Percentiles rank a stretch among this genome's conserved stretches.
Evolutionary conservation across 1,284 basidiomycete genomes (phyloP).

Genomic region (Mixia osmundae): DNA sequence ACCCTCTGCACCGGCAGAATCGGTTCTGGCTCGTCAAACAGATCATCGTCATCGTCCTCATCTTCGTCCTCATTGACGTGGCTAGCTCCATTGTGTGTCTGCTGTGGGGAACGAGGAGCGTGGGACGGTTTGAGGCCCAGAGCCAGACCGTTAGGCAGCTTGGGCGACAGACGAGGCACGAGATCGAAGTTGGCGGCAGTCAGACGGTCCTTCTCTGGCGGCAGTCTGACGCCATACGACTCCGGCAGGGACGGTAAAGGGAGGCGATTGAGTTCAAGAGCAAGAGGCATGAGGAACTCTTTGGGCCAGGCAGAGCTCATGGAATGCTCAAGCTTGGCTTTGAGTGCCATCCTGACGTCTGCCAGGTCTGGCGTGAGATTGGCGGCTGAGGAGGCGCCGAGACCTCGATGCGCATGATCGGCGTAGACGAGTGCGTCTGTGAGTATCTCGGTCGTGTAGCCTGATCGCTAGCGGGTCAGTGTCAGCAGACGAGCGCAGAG

Average conservation of each 20-base stretch:
- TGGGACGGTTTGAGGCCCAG: no score
- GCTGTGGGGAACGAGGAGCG: no score
- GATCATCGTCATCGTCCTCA: no score
- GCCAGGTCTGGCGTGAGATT: slow-evolving; percentile 43
- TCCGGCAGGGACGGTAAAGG: slow-evolving; percentile 84
- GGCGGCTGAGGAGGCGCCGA: slow-evolving; percentile 4
- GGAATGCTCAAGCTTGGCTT: slow-evolving; percentile 80
- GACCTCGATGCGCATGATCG: slow-evolving; percentile 42
- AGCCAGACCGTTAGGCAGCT: no score
- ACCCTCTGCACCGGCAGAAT: no score
- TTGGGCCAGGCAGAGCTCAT: slow-evolving; percentile 81
- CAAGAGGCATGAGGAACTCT: slow-evolving; percentile 74
- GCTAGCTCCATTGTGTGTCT: no score
- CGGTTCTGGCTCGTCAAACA: no score
- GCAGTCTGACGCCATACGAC: slow-evolving; percentile 77
- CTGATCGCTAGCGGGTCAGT: slow-evolving; percentile 16
- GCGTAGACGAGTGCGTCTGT: slow-evolving; percentile 77
- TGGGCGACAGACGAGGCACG: no score
- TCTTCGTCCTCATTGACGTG: no score
- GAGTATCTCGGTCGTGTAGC: slow-evolving; percentile 73
- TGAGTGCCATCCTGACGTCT: slow-evolving; percentile 73
- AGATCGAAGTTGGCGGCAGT: slow-evolving; percentile 82
- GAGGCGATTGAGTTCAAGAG: slow-evolving; percentile 66
- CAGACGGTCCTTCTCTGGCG: slow-evolving; percentile 55
- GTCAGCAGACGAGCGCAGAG: neutral